phyloP scores from a whole-genome alignment of 371 early-diverging fungal species.

The Mucor ambiguus region DNA sequence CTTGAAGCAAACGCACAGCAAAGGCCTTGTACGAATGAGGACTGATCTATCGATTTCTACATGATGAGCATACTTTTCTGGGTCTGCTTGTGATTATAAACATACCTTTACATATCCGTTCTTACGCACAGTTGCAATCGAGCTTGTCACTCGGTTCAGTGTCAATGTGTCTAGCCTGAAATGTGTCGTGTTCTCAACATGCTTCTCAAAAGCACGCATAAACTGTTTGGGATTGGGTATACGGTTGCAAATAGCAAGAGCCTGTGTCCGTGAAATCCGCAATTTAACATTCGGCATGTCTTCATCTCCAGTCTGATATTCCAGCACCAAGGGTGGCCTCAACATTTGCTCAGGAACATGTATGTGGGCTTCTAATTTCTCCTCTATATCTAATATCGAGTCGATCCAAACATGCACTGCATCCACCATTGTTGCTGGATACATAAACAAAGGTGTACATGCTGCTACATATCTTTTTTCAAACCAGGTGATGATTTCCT shows the following conservation, averaged over 20 bases:
- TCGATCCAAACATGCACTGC: neutral
- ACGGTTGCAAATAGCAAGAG: neutral
- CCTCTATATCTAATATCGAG: neutral
- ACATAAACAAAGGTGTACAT: neutral
- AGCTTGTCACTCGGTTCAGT: slow-evolving; percentile 1
- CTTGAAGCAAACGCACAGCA: neutral
- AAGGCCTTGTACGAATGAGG: neutral
- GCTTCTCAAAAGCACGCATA: neutral
- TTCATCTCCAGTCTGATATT: neutral
- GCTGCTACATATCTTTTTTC: neutral
- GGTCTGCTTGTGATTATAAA: neutral
- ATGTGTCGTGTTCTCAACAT: slow-evolving; percentile 2
- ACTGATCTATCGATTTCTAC: neutral
- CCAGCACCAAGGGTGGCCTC: neutral
- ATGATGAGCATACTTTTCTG: neutral
- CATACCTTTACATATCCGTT: slow-evolving; percentile 9
- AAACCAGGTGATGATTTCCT: neutral
- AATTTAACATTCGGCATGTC: neutral
- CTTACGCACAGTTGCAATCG: neutral
- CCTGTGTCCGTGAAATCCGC: neutral
- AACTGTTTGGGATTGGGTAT: neutral
- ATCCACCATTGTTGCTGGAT: neutral
- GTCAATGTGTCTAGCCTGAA: neutral
- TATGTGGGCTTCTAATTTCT: neutral
- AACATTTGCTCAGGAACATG: neutral